These are phyloP conservation scores for Alternaria ventricosa DNA, from an alignment of 2,329 filamentous ascomycete species.

Conservation along the genomic window DNA sequence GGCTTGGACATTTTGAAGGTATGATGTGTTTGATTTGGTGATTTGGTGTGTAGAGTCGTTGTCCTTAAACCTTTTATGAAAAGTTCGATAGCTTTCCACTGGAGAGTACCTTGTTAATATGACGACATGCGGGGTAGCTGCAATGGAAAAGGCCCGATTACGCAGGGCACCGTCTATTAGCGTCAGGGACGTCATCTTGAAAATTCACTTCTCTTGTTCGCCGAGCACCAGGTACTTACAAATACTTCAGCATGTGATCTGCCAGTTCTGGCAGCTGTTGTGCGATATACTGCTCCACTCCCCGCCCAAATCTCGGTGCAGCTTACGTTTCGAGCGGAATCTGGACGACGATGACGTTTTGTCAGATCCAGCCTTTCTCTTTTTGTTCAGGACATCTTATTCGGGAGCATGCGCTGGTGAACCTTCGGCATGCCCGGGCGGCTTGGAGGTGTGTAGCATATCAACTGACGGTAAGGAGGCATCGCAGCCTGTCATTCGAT, in stretches of 20 bases:
- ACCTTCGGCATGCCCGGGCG: background rate
- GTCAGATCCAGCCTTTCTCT: background rate
- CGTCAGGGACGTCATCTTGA: background rate
- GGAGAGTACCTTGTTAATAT: background rate
- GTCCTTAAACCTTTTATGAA: background rate
- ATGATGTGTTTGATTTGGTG: background rate
- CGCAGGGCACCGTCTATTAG: background rate
- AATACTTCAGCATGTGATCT: background rate
- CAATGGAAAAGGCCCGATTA: constrained; percentile 6
- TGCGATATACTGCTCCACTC: background rate
- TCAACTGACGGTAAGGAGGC: background rate
- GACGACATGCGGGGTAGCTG: constrained; percentile 13
- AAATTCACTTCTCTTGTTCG: background rate
- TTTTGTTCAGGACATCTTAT: background rate
- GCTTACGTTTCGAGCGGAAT: background rate
- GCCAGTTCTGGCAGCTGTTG: background rate
- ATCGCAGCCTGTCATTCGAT: background rate
- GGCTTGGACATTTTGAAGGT: constrained; percentile 37
- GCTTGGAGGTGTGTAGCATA: background rate
- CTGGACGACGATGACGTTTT: background rate
- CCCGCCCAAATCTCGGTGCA: background rate
- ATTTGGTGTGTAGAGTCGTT: background rate
- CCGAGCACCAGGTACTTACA: background rate
- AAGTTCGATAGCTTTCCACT: background rate
- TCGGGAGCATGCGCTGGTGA: background rate